Evolutionary conservation across 148 eudicot genomes (phyloP).

Genomic region (Polygonum maritimum): DNA sequence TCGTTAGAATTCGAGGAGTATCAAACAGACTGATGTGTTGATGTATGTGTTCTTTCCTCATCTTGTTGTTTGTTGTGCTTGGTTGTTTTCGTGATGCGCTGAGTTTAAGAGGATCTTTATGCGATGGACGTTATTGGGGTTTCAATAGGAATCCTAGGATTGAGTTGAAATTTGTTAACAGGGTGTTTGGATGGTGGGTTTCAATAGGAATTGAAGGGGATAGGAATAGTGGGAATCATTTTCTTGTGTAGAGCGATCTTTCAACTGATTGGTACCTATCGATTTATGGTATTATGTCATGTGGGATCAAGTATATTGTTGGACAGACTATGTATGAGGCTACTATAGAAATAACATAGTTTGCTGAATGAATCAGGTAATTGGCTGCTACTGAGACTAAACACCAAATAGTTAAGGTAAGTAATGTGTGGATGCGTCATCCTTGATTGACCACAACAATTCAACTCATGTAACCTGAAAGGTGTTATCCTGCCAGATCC

Average conservation of each 20-base stretch:
- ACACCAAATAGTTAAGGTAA: not conserved
- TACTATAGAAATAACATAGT: not conserved
- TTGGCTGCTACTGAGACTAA: not conserved
- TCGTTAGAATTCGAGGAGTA: not conserved
- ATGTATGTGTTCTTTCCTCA: not conserved
- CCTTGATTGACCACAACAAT: conserved; percentile 23
- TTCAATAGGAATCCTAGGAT: not conserved
- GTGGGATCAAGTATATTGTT: not conserved
- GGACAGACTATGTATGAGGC: not conserved
- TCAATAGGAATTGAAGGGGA: too few species aligned
- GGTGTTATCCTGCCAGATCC: conserved; percentile 16
- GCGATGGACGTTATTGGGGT: not conserved
- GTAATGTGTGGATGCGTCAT: conserved; percentile 29
- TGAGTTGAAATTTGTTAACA: too few species aligned
- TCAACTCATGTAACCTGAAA: conserved; percentile 32
- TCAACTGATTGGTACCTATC: not conserved
- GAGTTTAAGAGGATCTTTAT: not conserved
- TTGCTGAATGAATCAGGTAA: not conserved
- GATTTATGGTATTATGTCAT: not conserved
- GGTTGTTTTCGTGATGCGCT: not conserved
- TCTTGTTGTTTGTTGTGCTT: not conserved
- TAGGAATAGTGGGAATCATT: too few species aligned
- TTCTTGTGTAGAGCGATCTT: not conserved
- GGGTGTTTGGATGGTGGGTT: too few species aligned
- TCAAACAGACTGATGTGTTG: not conserved